Base-by-base conservation (phyloP, 176 grass and related monocot species). In the Carex pumila region DNA sequence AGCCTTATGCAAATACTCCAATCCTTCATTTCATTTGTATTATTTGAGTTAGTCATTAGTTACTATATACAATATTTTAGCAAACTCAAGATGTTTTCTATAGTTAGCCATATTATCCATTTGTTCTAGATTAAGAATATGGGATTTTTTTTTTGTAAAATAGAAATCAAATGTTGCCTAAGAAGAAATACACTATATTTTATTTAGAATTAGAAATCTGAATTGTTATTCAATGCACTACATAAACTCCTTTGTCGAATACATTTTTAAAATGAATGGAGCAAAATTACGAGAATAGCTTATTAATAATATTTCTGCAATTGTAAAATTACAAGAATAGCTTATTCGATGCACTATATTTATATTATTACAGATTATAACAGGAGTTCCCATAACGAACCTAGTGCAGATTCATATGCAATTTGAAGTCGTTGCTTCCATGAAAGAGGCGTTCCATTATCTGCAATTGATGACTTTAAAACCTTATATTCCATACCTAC, bases 351-450 rank as follows among this genome's bases (percentile, higher is more conserved):
- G 37, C 37, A 6, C 4, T 39, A 5, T 39, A 39, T 39, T 39
- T n/a, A n/a, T 59, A 45, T 39, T n/a, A 59, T 19, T 59, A 59
- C 1, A 18, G 17, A n/a, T 59, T 59, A n/a, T 59, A n/a, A 19
- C 1, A 59, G 15, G 18, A 0, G 57, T 7, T 1, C 57, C 0
- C 6, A 59, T n/a, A 60, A 60, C 1, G 0, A 43, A 80, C 77
- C 77, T 80, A 34, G 77, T 80, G 77, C 77, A 60, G 77, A 80
- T 80, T 61, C 55, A 21, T 61, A 60, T 80, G 50, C 55, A 37
- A 80, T 80, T 60, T 6, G 25, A n/a, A 80, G 77, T 59, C 77
- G 77, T 60, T 80, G 55, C 36, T 61, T 80, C 77, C 77, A 80
- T 15, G 77, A 17, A 43, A 80, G 77, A 61, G 77, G 77, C 7